Base-by-base conservation (phyloP, 2,329 filamentous ascomycete genomes). In the Fusarium graminum region DNA sequence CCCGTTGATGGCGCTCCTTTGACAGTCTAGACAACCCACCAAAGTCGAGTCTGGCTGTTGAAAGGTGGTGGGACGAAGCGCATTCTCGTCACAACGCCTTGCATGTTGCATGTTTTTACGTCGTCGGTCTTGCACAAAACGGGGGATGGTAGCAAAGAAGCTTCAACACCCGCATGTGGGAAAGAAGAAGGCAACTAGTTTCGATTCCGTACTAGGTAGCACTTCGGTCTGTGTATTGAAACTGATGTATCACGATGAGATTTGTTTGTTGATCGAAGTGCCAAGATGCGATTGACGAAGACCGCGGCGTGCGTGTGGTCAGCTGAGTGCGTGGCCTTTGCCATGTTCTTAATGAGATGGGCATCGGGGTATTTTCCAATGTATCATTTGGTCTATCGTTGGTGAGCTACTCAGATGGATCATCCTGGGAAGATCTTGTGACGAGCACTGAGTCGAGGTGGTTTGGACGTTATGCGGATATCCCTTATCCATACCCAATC, bases 121-220 rank as follows among this genome's bases (percentile, higher is more conserved):
- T 52, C 34, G 54, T 65, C 30, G 32, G 36, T 30, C 50, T 67
- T 68, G 65, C 53, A 59, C 39, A 25, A 69, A 61, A 70, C 51
- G 65, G 58, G 54, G 63, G 53, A 52, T 40, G 51, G 40, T 39
- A 64, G 25, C 19, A 39, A 40, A 45, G 38, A 52, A 57, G 41
- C 52, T 66, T 71, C 57, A 49, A 68, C 43, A 71, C 42, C 32
- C 43, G 69, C 69, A 71, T 70, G 62, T 71, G 69, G 58, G 54
- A 67, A 57, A 60, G 39, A 32, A 29, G 14, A 63, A 17, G 34
- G 26, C 58, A 45, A 47, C 51, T 25, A 19, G n/a, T 45, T 29
- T 29, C 32, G 30, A 49, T 36, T 9, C 34, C n/a, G 16, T 36
- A 36, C n/a, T 36, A 22, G 4, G 22, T 22, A 22, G 34, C 6